Conservation (phyloP, 805 yeast species). For the Lipomyces spencermartinsiae region DNA sequence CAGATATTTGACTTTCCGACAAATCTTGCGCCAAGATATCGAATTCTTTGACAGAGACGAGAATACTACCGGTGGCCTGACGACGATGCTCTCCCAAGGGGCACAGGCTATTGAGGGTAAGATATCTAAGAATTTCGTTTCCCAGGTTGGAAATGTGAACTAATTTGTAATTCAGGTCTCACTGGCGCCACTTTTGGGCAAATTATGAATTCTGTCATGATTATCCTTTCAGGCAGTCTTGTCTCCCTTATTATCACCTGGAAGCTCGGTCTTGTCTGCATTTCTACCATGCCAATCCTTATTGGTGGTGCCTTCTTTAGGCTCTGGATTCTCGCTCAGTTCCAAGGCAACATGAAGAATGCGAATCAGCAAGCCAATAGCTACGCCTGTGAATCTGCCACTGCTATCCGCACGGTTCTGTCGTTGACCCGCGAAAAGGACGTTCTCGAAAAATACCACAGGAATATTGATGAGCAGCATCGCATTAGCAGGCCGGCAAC, state of each 20-base stretch:
- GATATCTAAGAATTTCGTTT: slow-evolving; percentile 3
- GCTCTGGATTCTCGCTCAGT: slow-evolving; percentile 45
- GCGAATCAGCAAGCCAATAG: slow-evolving; percentile 27
- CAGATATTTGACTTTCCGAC: slow-evolving; percentile 37
- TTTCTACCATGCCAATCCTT: slow-evolving; percentile 47
- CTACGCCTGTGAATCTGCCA: slow-evolving; percentile 50
- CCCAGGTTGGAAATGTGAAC: not conserved
- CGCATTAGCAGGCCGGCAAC: slow-evolving; percentile 15
- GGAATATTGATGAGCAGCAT: slow-evolving; percentile 27
- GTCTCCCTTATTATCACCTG: slow-evolving; percentile 50
- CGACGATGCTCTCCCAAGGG: slow-evolving; percentile 42
- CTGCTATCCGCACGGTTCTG: slow-evolving; percentile 48
- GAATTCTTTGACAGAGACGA: slow-evolving; percentile 42
- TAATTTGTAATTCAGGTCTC: not conserved
- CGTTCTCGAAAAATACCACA: slow-evolving; percentile 45
- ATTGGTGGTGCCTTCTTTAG: slow-evolving; percentile 52
- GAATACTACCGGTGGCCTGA: slow-evolving; percentile 43
- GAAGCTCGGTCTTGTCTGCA: slow-evolving; percentile 52
- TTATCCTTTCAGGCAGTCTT: slow-evolving; percentile 42
- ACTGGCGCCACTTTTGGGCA: slow-evolving; percentile 44
- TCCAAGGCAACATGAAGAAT: slow-evolving; percentile 41
- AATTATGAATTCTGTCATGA: slow-evolving; percentile 48
- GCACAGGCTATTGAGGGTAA: slow-evolving; percentile 43
- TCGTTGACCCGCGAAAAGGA: slow-evolving; percentile 51
- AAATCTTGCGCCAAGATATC: slow-evolving; percentile 43